Percentiles rank a stretch among this genome's conserved stretches.
Evolutionary conservation across 1,284 basidiomycete genomes (phyloP).

Genomic region (Paramarasmius palmivorus): DNA sequence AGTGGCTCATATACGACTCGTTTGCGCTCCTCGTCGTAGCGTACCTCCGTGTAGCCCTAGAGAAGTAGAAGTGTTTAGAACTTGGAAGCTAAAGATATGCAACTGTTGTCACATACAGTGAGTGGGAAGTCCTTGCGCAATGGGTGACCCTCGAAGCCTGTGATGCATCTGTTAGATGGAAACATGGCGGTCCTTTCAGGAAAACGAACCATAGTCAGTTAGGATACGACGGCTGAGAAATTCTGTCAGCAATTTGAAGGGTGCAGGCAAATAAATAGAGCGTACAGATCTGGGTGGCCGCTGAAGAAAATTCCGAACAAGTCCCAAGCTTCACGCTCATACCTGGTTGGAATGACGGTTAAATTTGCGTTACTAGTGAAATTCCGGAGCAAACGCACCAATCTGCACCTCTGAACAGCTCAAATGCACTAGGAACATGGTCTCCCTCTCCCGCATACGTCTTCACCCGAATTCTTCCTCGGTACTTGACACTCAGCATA

Average conservation of each 20-base stretch:
- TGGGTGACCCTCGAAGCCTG: constrained; percentile 97
- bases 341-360: constrained; percentile 52
- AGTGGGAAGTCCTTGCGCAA: constrained; percentile 98
- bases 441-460: constrained; percentile 98
- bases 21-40: constrained; percentile 98
- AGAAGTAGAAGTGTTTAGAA: constrained; percentile 11
- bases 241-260: constrained; percentile 10
- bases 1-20: constrained; percentile 98
- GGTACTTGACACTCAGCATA: constrained; percentile 79
- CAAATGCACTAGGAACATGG: constrained; percentile 83
- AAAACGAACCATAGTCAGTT: constrained; percentile 88
- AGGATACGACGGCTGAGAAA: constrained; percentile 85
- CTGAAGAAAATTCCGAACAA: constrained; percentile 97
- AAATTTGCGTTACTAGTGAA: not conserved
- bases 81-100: constrained; percentile 1
- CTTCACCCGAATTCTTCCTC: constrained; percentile 91
- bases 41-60: constrained; percentile 94
- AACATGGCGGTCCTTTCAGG: constrained; percentile 1
- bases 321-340: constrained; percentile 98
- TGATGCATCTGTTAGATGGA: constrained; percentile 14
- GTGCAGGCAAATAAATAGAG: constrained; percentile 13
- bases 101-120: constrained; percentile 59
- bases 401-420: constrained; percentile 89
- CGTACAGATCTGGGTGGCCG: constrained; percentile 94
- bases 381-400: constrained; percentile 62